Base-by-base conservation (phyloP, 202 grass and related monocot genomes). In the Tripidium arundinaceum region DNA sequence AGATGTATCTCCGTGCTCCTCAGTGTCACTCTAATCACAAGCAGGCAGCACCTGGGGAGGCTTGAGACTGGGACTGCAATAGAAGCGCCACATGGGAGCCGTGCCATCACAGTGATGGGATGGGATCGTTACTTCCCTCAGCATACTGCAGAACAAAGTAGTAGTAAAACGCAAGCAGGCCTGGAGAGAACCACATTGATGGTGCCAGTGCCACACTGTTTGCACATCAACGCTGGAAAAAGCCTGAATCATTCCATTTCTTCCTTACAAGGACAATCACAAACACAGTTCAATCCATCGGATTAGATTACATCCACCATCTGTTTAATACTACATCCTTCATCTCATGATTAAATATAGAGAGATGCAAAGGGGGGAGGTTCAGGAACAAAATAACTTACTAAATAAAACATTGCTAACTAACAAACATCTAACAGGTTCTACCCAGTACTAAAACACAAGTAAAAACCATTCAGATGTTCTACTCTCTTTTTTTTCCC, bases 331-430 rank as follows among this genome's bases (percentile, higher is more conserved):
- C 4, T 77, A 72, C 52, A 85, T 26, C 74, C 79, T 68, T 70
- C 87, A 70, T 86, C 87, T 90, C 83, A 76, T 63, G 75, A 74
- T 65, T 75, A 88, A 83, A 65, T 28, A 79, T 15, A 74, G 12
- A 43, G 79, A 90, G 75, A 86, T 79, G 79, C 41, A 0, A 70
- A 83, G 74, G 78, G 33, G 41, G 22, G 55, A 74, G 60, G 63
- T 76, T 54, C 55, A 21, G n/a, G 15, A 58, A 52, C 61, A 72
- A 31, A 46, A 43, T 12, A 72, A 40, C 65, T 62, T 27, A 15
- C 21, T 5, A 11, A n/a, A 63, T 8, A 10, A 27, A 64, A 66
- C 19, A 50, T 29, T 49, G 28, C 24, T 70, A 59, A 21, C 5
- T 22, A 58, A 58, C 54, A 58, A 70, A 42, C 66, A 34, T 29